A percentile compares a stretch with the other conserved stretches of the same genome.
Conservation (phyloP, 2,329 filamentous ascomycete species). For the Cylindrodendrum hubeiense region DNA sequence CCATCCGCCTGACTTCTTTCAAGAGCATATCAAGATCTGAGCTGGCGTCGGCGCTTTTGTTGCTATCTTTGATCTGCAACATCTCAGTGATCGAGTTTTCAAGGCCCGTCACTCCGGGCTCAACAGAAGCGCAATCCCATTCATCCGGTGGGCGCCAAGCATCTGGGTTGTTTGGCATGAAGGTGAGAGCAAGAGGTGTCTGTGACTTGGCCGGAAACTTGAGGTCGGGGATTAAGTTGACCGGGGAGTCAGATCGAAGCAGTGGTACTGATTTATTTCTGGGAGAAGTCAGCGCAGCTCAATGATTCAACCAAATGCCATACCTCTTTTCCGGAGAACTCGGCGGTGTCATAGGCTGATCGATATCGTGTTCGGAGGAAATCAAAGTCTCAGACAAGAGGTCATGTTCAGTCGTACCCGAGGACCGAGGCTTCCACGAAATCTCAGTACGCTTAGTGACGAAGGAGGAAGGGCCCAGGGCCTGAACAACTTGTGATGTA, state of each 20-base stretch:
- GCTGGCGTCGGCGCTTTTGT: neutral
- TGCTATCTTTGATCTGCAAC: neutral
- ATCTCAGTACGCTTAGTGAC: constrained; percentile 29
- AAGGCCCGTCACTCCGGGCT: neutral
- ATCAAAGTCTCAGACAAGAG: constrained; percentile 31
- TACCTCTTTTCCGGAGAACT: constrained; percentile 27
- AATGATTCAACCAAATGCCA: neutral
- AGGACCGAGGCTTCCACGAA: constrained; percentile 15
- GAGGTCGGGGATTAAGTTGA: constrained; percentile 20
- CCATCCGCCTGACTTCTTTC: constrained; percentile 37
- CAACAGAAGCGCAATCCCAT: constrained; percentile 52
- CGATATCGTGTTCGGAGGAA: constrained; percentile 33
- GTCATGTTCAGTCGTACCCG: constrained; percentile 25
- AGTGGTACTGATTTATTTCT: constrained; percentile 30
- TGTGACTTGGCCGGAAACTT: constrained; percentile 19
- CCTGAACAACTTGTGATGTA: constrained; percentile 20
- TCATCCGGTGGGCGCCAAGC: constrained; percentile 60
- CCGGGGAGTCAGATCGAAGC: constrained; percentile 32
- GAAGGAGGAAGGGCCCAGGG: constrained; percentile 28
- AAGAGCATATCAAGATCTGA: constrained; percentile 26
- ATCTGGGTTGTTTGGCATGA: constrained; percentile 52
- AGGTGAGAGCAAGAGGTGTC: constrained; percentile 36
- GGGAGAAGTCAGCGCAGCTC: constrained; percentile 11
- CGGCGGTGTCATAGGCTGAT: constrained; percentile 31
- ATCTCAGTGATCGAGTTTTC: constrained; percentile 9